A percentile compares a stretch with the other conserved stretches of the same genome.
phyloP scores from a whole-genome alignment of 129 eudicot species.

The Pseudognaphalium luteoalbum region DNA sequence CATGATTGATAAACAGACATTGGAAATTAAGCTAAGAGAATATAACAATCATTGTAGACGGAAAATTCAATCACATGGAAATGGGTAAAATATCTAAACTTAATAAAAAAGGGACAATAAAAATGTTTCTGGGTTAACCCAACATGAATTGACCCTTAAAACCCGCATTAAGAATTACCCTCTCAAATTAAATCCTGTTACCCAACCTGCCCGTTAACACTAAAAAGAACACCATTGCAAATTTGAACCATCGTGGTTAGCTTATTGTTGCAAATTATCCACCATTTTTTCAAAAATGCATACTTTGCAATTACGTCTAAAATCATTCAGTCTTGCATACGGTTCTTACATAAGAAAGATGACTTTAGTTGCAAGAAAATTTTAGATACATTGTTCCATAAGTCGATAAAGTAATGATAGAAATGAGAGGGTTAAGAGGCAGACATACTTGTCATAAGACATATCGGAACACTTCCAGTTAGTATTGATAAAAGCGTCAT shows the following conservation, averaged over 20 bases:
- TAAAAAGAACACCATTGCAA: background rate
- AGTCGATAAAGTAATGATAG: background rate
- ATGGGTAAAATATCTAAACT: background rate
- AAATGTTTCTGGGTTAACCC: background rate
- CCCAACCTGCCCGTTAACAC: background rate
- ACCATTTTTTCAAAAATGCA: background rate
- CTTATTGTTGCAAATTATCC: background rate
- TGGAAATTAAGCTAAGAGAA: background rate
- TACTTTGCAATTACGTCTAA: background rate
- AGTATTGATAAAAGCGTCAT: conserved; percentile 46
- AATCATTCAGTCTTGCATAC: background rate
- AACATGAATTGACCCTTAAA: background rate
- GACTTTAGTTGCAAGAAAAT: background rate
- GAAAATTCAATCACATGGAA: background rate
- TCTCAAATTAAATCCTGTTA: background rate
- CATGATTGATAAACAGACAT: background rate
- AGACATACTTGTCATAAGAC: conserved; percentile 62
- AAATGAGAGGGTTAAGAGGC: background rate
- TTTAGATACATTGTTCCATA: background rate
- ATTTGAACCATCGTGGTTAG: background rate
- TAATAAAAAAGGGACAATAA: background rate
- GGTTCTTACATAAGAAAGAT: background rate
- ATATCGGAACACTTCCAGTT: conserved; percentile 67
- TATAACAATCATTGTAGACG: background rate
- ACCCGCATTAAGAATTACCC: background rate